Evolutionary conservation across 257 asterid genomes (phyloP), one percentile per base, ranked within the genome.

Genomic region (Thymus mandschuricus): DNA sequence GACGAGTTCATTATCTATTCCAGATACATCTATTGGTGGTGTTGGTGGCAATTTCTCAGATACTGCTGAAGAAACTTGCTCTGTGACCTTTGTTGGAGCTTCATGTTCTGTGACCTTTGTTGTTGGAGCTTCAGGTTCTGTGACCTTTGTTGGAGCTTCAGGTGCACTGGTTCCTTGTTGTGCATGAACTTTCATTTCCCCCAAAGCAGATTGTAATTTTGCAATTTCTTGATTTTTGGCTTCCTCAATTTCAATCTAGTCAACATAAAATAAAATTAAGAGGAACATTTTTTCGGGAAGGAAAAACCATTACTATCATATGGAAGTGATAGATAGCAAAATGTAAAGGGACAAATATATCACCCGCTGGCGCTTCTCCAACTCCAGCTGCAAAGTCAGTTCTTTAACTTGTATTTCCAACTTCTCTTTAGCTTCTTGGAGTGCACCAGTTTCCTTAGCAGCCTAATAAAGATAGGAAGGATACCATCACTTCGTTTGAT

Each of bases 361-460:
- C 82, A 92, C 98, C 87, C 89, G 81, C 82, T 60, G 83, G 75
- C 83, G 89, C 80, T 87, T 92, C 88, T 92, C 97, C 78, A 76
- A 72, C 81, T 88, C 83, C 73, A 92, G 79, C 79, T 79, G 80
- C 82, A 79, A 81, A 68, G 82, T 90, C 63, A 92, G 77, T 49
- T 90, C 97, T 77, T 90, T 86, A 66, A 92, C 91, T 82, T 90
- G 80, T 79, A 80, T 78, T 80, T 89, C 97, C 81, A 91, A 83
- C 82, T 75, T 82, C 74, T 76, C 66, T 81, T 85, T 91, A 80
- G 97, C 96, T 55, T 80, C 97, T 86, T 90, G 97, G 78, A 90
- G 91, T 59, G 97, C 95, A 71, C 88, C 95, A 65, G 96, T 86
- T 81, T 92, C 97, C 80, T 76, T 92, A 58, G 98, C 95, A 78